Percentiles rank a stretch among this genome's conserved stretches.
Evolutionary conservation across 164 flowering plant genomes (phyloP).

Genomic region (Kingdonia uniflora): DNA sequence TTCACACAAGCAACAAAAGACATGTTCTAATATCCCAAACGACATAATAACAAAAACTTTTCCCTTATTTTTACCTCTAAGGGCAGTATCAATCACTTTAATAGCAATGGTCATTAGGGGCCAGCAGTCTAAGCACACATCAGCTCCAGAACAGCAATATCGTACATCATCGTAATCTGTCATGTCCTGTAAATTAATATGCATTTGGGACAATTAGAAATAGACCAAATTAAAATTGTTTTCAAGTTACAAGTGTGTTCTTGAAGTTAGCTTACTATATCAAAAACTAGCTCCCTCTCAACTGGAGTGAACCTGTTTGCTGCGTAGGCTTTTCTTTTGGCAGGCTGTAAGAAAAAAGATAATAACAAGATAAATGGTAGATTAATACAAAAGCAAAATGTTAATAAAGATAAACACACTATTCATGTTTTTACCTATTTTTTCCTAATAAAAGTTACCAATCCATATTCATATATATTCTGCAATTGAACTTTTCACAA

Average conservation of each 20-base stretch:
- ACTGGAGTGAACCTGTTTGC: constrained; percentile 76
- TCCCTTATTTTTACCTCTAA: constrained; percentile 54
- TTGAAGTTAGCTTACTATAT: constrained; percentile 53
- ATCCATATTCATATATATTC: too few species aligned
- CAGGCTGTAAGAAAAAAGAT: constrained; percentile 24
- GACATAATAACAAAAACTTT: not conserved
- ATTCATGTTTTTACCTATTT: too few species aligned
- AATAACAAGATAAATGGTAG: too few species aligned
- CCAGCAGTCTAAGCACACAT: constrained; percentile 91
- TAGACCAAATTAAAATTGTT: not conserved
- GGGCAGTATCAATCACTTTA: constrained; percentile 84
- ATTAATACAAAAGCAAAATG: too few species aligned
- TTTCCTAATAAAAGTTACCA: too few species aligned
- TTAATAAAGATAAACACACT: too few species aligned
- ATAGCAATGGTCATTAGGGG: constrained; percentile 93
- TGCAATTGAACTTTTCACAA: too few species aligned
- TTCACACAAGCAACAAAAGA: too few species aligned
- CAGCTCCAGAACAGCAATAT: constrained; percentile 96
- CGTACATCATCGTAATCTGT: constrained; percentile 97
- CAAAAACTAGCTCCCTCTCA: constrained; percentile 93
- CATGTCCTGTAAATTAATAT: constrained; percentile 57
- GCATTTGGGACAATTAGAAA: constrained; percentile 1
- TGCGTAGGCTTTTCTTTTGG: constrained; percentile 84
- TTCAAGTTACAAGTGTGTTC: too few species aligned
- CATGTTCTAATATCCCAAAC: constrained; percentile 4